Base-by-base conservation (phyloP, 306 rosid genomes). In the Acacia confusa region DNA sequence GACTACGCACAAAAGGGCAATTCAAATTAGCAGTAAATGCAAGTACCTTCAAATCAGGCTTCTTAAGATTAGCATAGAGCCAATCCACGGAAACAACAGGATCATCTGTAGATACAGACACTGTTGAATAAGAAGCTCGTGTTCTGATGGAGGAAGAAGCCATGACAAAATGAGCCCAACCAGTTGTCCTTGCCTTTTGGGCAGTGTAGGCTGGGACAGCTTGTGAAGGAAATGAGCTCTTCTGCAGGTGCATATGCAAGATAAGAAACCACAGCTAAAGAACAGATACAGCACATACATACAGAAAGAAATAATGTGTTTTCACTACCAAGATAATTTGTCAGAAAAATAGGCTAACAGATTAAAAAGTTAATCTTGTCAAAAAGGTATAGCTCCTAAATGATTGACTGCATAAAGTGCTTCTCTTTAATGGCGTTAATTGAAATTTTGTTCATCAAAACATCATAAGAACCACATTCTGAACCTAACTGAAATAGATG, bases 1-100 rank as follows among this genome's bases (percentile, higher is more conserved):
- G 41, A 61, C 30, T 40, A 28, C 45, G 27, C 53, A 40, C 19
- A 44, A 1, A 66, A 77, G 36, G 44, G 43, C 40, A 55, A 28
- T 38, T 32, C 32, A 77, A 24, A 47, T 36, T 25, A 78, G 44
- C 57, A 75, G 70, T 58, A 71, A 57, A 61, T 20, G 32, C n/a
- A 19, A 55, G 78, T 84, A 95, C 99, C 97, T 93, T 96, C 84
- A 96, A 73, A 75, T 90, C 89, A 66, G 94, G 92, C 78, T 88
- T 88, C 90, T 88, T 93, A 74, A 96, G 88, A 84, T 96, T 88
- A 71, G 89, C 86, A 82, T 89, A 91, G 53, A 96, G 97, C 99
- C 99, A 96, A 67, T 91, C 97, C 19, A 86, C 94, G 58, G 99
- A 91, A 77, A 96, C 97, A 85, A 92, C 94, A n/a, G 97, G 94